Evolutionary conservation across 2,329 filamentous ascomycete genomes (phyloP).

Genomic region (Diaporthe amygdali): DNA sequence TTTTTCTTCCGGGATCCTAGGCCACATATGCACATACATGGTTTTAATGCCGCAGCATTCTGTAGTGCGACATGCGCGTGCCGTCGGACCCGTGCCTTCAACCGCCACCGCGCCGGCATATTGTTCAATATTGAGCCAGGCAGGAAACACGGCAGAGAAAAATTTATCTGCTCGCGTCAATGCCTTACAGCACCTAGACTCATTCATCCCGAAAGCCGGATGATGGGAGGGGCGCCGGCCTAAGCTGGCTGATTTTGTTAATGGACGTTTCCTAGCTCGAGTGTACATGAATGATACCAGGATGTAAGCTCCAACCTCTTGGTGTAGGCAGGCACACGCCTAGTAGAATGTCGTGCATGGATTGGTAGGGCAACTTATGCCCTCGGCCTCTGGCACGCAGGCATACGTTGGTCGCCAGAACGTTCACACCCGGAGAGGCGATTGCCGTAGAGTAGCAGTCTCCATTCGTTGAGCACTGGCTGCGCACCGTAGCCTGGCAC

Average conservation of each 20-base stretch:
- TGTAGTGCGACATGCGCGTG: constrained; percentile 8
- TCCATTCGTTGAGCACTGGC: not conserved
- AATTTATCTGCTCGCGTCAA: not conserved
- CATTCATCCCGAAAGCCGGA: not conserved
- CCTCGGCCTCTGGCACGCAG: not conserved
- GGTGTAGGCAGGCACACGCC: not conserved
- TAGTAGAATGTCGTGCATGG: not conserved
- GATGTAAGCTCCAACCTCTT: not conserved
- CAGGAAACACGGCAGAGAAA: not conserved
- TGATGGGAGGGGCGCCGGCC: no score
- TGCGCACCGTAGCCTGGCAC: not conserved
- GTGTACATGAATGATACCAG: not conserved
- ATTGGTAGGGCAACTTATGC: not conserved
- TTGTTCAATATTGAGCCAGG: not conserved
- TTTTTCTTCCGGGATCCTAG: not conserved
- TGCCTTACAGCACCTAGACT: not conserved
- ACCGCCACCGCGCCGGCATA: not conserved
- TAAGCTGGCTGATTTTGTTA: not conserved
- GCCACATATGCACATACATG: not conserved
- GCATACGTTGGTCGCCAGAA: not conserved
- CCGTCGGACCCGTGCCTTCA: constrained; percentile 1
- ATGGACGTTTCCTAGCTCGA: not conserved
- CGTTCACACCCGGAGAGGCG: no score
- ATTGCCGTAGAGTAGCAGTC: no score
- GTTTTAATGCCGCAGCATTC: not conserved